Evolutionary conservation across 768 basidiomycete species (phyloP).

Genomic region (Clathrus columnatus): DNA sequence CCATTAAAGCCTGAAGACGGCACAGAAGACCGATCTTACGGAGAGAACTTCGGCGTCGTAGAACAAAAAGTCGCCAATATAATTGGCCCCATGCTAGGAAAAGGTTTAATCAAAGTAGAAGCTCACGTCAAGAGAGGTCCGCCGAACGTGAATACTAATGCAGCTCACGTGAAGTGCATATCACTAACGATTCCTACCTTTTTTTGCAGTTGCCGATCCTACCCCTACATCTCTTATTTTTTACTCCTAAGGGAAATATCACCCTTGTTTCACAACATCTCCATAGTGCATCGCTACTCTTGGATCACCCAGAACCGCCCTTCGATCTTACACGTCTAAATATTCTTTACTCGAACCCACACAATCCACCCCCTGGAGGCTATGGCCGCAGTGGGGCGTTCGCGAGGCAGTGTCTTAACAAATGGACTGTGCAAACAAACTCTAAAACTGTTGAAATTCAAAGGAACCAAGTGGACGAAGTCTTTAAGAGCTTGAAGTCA

Average conservation of each 20-base stretch:
- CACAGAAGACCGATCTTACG: constrained; percentile 13
- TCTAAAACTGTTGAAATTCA: constrained; percentile 86
- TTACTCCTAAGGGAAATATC: constrained; percentile 92
- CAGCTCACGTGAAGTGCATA: constrained; percentile 15
- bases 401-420: constrained; percentile 26
- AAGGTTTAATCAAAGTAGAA: constrained; percentile 74
- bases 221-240: constrained; percentile 78
- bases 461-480: constrained; percentile 85
- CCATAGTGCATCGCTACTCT: constrained; percentile 53
- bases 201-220: constrained; percentile 64
- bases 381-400: constrained; percentile 32
- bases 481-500: constrained; percentile 81
- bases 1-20: constrained; percentile 46
- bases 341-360: constrained; percentile 81
- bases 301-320: constrained; percentile 71
- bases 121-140: constrained; percentile 62
- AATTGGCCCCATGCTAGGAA: constrained; percentile 77
- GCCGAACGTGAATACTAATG: constrained; percentile 43
- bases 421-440: constrained; percentile 52
- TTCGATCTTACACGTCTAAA: constrained; percentile 43
- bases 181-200: constrained; percentile 15
- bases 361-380: constrained; percentile 70
- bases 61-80: constrained; percentile 78
- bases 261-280: constrained; percentile 71
- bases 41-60: constrained; percentile 72